Evolutionary conservation across 2,329 filamentous ascomycete genomes (phyloP).

Genomic region (Trichoderma citrinoviride): DNA sequence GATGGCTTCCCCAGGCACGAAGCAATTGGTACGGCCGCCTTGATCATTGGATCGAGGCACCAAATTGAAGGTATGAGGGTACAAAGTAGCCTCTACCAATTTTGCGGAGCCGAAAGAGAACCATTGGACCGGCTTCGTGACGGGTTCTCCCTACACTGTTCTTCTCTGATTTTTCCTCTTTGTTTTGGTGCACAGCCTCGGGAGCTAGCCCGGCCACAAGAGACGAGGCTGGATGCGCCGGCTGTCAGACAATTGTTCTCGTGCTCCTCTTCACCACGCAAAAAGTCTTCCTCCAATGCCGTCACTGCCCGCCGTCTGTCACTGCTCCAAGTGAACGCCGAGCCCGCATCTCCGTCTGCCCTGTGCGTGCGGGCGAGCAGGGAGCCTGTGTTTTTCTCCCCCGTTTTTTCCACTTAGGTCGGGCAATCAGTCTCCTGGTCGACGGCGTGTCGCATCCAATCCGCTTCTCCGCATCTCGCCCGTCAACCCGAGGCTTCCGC

Average conservation of each 20-base stretch:
- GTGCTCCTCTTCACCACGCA: not conserved
- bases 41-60: too few species aligned
- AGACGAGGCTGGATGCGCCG: not conserved
- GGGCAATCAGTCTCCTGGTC: not conserved
- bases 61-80: too few species aligned
- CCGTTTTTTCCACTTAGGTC: not conserved
- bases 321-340: conserved; percentile 13
- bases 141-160: not conserved
- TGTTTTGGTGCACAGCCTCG: not conserved
- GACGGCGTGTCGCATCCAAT: conserved; percentile 2
- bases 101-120: not conserved
- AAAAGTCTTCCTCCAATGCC: conserved; percentile 25
- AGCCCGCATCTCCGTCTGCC: conserved; percentile 13
- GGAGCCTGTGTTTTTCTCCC: not conserved
- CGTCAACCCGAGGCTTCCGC: conserved; percentile 16
- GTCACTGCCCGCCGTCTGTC: conserved; percentile 16
- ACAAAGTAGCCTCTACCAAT: not conserved
- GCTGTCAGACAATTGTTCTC: not conserved
- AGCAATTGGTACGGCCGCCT: not conserved
- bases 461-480: conserved; percentile 4
- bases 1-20: not conserved
- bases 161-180: not conserved
- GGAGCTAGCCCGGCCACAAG: not conserved
- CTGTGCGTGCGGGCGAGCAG: conserved; percentile 18
- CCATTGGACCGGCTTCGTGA: not conserved